These are phyloP conservation scores for Phytophthora syringae DNA, from an alignment of 352 stramenopile genomes.

Conservation along the genomic window DNA sequence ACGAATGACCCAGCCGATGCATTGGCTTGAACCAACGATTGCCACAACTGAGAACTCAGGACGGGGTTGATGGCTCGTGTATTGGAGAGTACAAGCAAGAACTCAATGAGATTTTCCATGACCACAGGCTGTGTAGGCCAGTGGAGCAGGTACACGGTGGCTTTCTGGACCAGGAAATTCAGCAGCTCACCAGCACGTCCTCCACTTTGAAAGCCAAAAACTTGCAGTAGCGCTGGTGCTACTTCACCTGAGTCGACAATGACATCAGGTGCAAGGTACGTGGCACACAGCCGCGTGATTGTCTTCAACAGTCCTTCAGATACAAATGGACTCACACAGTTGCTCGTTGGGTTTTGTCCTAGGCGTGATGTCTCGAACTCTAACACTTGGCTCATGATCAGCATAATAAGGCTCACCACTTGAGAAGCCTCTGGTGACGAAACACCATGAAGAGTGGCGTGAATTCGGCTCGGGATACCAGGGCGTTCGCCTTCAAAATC, in stretches of 20 bases:
- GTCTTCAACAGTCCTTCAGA: conserved; percentile 79
- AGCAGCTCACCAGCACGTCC: conserved; percentile 64
- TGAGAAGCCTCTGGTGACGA: conserved; percentile 31
- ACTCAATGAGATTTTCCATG: conserved; percentile 85
- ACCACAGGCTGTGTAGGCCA: conserved; percentile 86
- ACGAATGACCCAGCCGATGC: conserved; percentile 66
- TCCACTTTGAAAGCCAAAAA: conserved; percentile 69
- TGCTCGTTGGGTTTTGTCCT: conserved; percentile 57
- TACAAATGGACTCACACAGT: conserved; percentile 78
- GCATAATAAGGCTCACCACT: conserved; percentile 67
- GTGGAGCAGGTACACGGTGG: conserved; percentile 75
- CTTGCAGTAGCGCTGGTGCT: conserved; percentile 57
- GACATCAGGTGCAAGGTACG: conserved; percentile 69
- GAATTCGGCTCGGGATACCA: conserved; percentile 67
- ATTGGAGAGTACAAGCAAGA: conserved; percentile 73
- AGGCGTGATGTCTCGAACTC: conserved; percentile 74
- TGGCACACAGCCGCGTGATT: conserved; percentile 76
- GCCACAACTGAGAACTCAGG: conserved; percentile 65
- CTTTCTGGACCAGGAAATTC: conserved; percentile 74
- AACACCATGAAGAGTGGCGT: conserved; percentile 40
- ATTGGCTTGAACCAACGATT: conserved; percentile 78
- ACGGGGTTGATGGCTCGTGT: conserved; percentile 66
- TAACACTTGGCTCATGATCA: conserved; percentile 75
- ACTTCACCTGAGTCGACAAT: conserved; percentile 46
- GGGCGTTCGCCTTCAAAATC: conserved; percentile 81